Percentiles rank a stretch among this genome's conserved stretches.
phyloP scores from a whole-genome alignment of 768 basidiomycete genomes.

The Leccinum arenicola region DNA sequence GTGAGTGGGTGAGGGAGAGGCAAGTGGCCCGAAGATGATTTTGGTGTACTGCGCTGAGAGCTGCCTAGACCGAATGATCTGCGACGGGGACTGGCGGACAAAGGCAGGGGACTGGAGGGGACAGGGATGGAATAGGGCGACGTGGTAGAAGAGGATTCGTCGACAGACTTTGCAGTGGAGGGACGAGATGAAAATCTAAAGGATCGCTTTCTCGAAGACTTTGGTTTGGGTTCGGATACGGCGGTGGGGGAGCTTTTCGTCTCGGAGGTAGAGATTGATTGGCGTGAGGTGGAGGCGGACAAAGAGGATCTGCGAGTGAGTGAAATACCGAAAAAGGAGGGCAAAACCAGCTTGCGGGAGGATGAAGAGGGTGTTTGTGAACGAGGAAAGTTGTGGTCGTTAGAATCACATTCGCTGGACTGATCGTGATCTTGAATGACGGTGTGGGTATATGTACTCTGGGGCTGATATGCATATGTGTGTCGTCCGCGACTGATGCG shows the following conservation, averaged over 20 bases:
- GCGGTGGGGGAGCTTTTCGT: slow-evolving; percentile 25
- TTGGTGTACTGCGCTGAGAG: slow-evolving; percentile 30
- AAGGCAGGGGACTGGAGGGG: slow-evolving; percentile 30
- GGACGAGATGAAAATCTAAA: slow-evolving; percentile 32
- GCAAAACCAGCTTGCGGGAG: slow-evolving; percentile 20
- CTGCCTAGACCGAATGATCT: slow-evolving; percentile 29
- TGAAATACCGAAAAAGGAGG: slow-evolving; percentile 29
- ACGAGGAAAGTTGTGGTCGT: slow-evolving; percentile 23
- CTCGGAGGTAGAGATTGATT: slow-evolving; percentile 16
- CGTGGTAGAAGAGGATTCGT: slow-evolving; percentile 20
- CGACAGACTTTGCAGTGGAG: slow-evolving; percentile 26
- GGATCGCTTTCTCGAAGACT: slow-evolving; percentile 29
- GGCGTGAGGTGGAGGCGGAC: slow-evolving; percentile 16
- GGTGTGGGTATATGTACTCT: slow-evolving; percentile 12
- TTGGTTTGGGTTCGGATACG: slow-evolving; percentile 14
- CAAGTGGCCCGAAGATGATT: slow-evolving; percentile 27
- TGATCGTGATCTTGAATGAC: slow-evolving; percentile 14
- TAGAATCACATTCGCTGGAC: slow-evolving; percentile 12
- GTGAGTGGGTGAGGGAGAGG: slow-evolving; percentile 22
- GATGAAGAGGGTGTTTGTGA: slow-evolving; percentile 30
- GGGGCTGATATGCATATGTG: slow-evolving; percentile 16
- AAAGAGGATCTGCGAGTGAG: slow-evolving; percentile 27
- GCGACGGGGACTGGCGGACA: slow-evolving; percentile 34
- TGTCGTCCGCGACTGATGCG: slow-evolving; percentile 16
- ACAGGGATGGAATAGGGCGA: slow-evolving; percentile 24